Conservation (phyloP, 768 basidiomycete genomes). For the Nidularia pulvinata region DNA sequence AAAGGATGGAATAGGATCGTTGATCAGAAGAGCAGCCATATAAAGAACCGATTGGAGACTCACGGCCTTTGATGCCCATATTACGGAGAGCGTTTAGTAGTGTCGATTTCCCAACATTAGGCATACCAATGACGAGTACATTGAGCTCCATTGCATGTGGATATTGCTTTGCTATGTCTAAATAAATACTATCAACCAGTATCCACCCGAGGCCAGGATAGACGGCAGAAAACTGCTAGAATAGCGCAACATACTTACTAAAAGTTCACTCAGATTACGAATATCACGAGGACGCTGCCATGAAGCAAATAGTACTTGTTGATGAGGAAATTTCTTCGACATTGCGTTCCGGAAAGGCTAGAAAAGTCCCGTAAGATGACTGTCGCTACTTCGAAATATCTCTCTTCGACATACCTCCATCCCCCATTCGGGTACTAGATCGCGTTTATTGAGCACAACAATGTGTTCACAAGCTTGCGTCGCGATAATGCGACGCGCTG, state of each 20-base stretch:
- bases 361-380: constrained; percentile 3
- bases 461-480: constrained; percentile 73
- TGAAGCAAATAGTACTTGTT: constrained; percentile 70
- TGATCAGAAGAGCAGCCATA: neutral
- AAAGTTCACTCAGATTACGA: constrained; percentile 57
- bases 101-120: constrained; percentile 97
- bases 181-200: constrained; percentile 4
- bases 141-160: constrained; percentile 78
- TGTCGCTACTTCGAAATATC: neutral
- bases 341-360: constrained; percentile 79
- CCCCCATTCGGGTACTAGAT: constrained; percentile 88
- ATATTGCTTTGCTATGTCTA: constrained; percentile 71
- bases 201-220: constrained; percentile 1
- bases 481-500: constrained; percentile 33
- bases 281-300: constrained; percentile 70
- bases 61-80: constrained; percentile 87
- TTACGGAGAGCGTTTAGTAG: constrained; percentile 88
- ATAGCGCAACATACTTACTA: constrained; percentile 65
- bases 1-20: neutral
- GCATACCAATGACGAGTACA: constrained; percentile 97
- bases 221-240: constrained; percentile 7
- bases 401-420: constrained; percentile 59
- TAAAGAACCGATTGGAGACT: constrained; percentile 24
- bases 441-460: constrained; percentile 91
- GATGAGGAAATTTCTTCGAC: constrained; percentile 68